Conservation (phyloP, 2,329 filamentous ascomycete genomes). For the Claviceps spartinae region DNA sequence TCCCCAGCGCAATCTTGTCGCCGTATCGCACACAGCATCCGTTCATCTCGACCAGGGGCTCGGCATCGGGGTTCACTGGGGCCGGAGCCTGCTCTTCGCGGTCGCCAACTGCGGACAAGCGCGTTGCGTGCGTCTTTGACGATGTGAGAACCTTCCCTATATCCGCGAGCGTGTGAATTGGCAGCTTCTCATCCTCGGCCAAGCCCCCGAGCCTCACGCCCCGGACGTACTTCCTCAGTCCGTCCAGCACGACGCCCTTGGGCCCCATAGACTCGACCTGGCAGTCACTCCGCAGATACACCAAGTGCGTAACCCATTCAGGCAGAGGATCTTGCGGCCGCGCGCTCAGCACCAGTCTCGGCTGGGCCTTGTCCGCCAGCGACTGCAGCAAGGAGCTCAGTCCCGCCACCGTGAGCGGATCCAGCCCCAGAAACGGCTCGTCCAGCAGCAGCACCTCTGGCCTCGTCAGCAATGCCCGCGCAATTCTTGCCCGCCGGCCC, state of each 20-base stretch:
- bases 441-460: conserved; percentile 79
- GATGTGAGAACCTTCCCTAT: conserved; percentile 31
- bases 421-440: conserved; percentile 92
- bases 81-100: conserved; percentile 10
- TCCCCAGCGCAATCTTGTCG: conserved; percentile 62
- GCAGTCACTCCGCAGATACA: conserved; percentile 56
- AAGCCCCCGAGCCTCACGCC: conserved; percentile 30
- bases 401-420: conserved; percentile 63
- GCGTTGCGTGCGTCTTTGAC: conserved; percentile 9
- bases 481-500: conserved; percentile 74
- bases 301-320: conserved; percentile 77
- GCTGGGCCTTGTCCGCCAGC: conserved; percentile 52
- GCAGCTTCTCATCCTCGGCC: conserved; percentile 33
- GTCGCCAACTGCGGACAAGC: conserved; percentile 3
- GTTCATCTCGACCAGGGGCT: conserved; percentile 74
- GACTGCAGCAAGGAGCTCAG: conserved; percentile 58
- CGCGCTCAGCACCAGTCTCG: conserved; percentile 63
- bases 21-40: conserved; percentile 75
- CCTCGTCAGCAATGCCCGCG: conserved; percentile 62
- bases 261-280: conserved; percentile 52
- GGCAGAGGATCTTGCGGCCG: conserved; percentile 79
- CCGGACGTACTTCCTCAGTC: conserved; percentile 34
- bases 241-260: conserved; percentile 47
- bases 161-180: conserved; percentile 33
- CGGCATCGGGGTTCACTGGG: conserved; percentile 29